Conservation (phyloP, 257 asterid species). For the Solanum pimpinellifolium region DNA sequence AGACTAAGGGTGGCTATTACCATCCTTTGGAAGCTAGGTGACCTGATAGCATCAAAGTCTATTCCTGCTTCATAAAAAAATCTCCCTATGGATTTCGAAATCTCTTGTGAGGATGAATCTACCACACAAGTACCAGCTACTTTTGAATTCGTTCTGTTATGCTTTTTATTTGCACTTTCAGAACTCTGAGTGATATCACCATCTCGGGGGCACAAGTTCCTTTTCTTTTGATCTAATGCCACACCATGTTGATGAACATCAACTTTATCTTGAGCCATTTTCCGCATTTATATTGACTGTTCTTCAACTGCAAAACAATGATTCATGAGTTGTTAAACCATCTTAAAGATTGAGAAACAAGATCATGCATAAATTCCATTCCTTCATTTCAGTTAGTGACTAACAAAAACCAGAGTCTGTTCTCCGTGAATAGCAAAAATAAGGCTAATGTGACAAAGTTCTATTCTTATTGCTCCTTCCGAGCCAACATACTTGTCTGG, state of each 20-base stretch:
- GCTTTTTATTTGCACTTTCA: conserved; percentile 1
- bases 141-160: not conserved
- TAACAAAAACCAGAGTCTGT: not conserved
- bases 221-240: conserved; percentile 5
- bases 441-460: not conserved
- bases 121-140: not conserved
- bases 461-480: not conserved
- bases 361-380: not conserved
- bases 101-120: not conserved
- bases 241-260: not conserved
- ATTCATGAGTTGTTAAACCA: not conserved
- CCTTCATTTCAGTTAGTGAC: not conserved
- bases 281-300: not conserved
- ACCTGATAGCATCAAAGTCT: conserved; percentile 16
- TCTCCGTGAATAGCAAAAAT: not conserved
- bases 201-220: not conserved
- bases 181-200: not conserved
- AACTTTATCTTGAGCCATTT: not conserved
- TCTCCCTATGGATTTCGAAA: conserved; percentile 23
- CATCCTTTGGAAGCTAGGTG: conserved; percentile 33
- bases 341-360: not conserved
- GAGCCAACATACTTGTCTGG: not conserved
- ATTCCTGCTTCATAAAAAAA: conserved; percentile 36
- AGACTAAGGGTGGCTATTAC: conserved; percentile 6
- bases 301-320: not conserved